Percentiles rank a stretch among this genome's conserved stretches.
Evolutionary conservation across 1,284 basidiomycete genomes (phyloP).

Genomic region (Grifola frondosa): DNA sequence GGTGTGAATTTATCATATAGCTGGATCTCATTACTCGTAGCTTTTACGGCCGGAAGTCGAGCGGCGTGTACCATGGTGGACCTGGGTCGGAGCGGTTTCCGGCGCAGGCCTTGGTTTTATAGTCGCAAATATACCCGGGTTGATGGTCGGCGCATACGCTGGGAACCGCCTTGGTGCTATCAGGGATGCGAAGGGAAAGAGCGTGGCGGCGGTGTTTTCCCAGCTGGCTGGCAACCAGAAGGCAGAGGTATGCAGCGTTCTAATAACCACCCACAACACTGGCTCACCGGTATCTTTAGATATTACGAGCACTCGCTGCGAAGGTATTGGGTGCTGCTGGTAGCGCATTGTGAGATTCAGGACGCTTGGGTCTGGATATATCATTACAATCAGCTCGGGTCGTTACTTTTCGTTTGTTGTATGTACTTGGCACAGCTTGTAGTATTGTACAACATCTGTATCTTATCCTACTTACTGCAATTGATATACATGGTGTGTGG

Average conservation of each 20-base stretch:
- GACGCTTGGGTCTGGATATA: not conserved
- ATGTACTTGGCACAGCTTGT: too few species aligned
- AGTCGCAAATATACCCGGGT: slow-evolving; percentile 83
- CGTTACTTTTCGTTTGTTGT: too few species aligned
- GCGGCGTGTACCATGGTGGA: slow-evolving; percentile 69
- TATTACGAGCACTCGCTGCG: slow-evolving; percentile 82
- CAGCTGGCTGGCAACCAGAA: slow-evolving; percentile 79
- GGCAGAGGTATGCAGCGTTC: slow-evolving; percentile 65
- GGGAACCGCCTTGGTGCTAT: slow-evolving; percentile 87
- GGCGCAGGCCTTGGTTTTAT: slow-evolving; percentile 81
- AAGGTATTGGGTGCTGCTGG: slow-evolving; percentile 82
- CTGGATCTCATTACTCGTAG: slow-evolving; percentile 39
- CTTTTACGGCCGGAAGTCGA: slow-evolving; percentile 79
- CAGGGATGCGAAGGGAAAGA: slow-evolving; percentile 90
- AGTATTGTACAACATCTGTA: too few species aligned
- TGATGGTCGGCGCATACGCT: slow-evolving; percentile 76
- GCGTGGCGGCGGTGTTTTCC: slow-evolving; percentile 88
- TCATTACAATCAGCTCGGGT: too few species aligned
- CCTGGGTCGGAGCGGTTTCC: slow-evolving; percentile 72
- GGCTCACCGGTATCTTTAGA: slow-evolving; percentile 46
- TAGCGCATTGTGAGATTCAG: slow-evolving; percentile 14
- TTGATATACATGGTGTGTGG: too few species aligned
- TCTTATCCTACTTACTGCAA: too few species aligned
- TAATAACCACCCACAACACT: not conserved
- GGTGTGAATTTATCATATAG: not conserved